These are phyloP conservation scores for Sextonia rubra DNA, from an alignment of 164 flowering plant genomes.

Conservation along the genomic window DNA sequence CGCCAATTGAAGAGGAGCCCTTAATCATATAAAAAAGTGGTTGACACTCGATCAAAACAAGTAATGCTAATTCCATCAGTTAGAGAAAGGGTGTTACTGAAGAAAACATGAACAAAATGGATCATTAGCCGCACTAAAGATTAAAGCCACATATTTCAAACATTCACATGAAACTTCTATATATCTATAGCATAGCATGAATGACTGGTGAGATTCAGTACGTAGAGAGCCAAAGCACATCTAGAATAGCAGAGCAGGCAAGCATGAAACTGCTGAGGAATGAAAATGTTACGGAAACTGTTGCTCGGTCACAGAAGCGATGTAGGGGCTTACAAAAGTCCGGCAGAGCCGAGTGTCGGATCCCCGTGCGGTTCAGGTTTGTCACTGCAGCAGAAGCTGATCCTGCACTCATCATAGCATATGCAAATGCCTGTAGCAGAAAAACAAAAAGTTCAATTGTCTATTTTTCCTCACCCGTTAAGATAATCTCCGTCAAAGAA, in stretches of 20 bases:
- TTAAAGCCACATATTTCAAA: neutral
- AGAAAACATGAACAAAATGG: neutral
- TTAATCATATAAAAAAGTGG: too few relatives aligned
- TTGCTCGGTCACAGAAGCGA: constrained; percentile 69
- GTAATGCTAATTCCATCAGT: neutral
- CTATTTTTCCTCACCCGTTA: too few relatives aligned
- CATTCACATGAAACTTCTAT: constrained; percentile 1
- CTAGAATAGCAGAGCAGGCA: constrained; percentile 52
- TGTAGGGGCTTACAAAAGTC: constrained; percentile 76
- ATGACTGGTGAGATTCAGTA: constrained; percentile 20
- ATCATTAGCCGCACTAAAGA: neutral
- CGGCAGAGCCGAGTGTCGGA: constrained; percentile 65
- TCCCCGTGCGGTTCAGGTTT: constrained; percentile 82
- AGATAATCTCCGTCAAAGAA: too few relatives aligned
- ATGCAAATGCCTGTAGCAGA: constrained; percentile 60
- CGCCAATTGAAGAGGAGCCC: too few relatives aligned
- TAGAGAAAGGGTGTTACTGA: neutral
- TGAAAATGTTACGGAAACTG: constrained; percentile 65
- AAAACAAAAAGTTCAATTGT: neutral
- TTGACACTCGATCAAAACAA: too few relatives aligned
- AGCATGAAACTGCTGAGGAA: constrained; percentile 69
- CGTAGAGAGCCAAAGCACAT: constrained; percentile 64
- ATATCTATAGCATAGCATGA: neutral
- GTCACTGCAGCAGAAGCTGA: constrained; percentile 87
- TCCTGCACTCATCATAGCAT: constrained; percentile 79